Conservation (phyloP, 208 protist species). For the Strigomonas galati region DNA sequence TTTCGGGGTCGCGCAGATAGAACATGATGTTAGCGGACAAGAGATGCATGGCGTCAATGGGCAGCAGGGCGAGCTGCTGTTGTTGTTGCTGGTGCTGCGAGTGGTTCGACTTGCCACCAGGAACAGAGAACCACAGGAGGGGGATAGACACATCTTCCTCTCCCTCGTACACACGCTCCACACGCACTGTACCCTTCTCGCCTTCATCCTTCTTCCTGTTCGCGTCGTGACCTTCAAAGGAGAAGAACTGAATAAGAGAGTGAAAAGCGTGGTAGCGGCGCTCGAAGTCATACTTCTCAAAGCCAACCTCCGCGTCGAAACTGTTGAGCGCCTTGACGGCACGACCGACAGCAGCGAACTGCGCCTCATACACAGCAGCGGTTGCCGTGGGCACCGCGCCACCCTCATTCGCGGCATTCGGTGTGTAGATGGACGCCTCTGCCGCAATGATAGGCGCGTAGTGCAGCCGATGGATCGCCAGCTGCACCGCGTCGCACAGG, state of each 20-base stretch:
- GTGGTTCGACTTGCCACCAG: not conserved
- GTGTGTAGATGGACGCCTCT: not conserved
- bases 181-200: not conserved
- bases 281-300: constrained; percentile 85
- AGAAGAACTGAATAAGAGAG: constrained; percentile 73
- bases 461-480: constrained; percentile 28
- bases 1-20: constrained; percentile 80
- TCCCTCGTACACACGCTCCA: not conserved
- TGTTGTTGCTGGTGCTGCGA: constrained; percentile 26
- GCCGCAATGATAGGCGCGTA: not conserved
- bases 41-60: constrained; percentile 48
- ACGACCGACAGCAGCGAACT: constrained; percentile 56
- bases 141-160: not conserved
- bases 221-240: constrained; percentile 60
- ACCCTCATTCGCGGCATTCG: not conserved
- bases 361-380: constrained; percentile 19
- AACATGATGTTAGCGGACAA: constrained; percentile 75
- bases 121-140: not conserved
- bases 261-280: constrained; percentile 83
- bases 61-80: constrained; percentile 43
- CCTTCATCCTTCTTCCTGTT: constrained; percentile 8
- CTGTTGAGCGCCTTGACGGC: constrained; percentile 74
- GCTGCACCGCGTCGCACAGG: constrained; percentile 45
- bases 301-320: constrained; percentile 48
- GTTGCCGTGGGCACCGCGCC: not conserved